These are phyloP conservation scores for Neodidymelliopsis sp. DNA, from an alignment of 2,329 filamentous ascomycete genomes.

Conservation along the genomic window DNA sequence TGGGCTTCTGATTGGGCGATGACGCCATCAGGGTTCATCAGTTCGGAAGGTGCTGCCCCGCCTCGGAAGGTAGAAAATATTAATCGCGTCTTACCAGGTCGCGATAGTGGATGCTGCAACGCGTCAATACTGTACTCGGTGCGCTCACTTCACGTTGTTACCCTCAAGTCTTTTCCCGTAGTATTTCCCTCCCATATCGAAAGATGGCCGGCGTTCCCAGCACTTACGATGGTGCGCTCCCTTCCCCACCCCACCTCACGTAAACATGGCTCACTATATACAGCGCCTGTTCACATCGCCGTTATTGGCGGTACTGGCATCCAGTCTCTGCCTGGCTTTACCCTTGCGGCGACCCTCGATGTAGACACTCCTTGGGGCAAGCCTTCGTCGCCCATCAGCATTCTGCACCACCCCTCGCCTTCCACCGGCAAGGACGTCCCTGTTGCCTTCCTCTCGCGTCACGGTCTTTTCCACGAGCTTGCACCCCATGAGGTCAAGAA, in stretches of 20 bases:
- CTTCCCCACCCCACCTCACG: not conserved
- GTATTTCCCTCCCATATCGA: conserved; percentile 36
- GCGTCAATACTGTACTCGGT: conserved; percentile 11
- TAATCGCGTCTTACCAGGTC: conserved; percentile 20
- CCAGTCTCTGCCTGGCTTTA: conserved; percentile 84
- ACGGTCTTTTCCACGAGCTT: conserved; percentile 86
- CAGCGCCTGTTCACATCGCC: conserved; percentile 59
- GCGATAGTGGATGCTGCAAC: conserved; percentile 28
- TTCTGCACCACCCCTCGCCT: conserved; percentile 84
- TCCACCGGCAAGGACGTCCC: conserved; percentile 67
- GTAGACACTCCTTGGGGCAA: conserved; percentile 86
- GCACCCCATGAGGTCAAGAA: conserved; percentile 95
- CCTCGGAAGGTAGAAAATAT: conserved; percentile 27
- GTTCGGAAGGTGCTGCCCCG: conserved; percentile 28
- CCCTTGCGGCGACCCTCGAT: conserved; percentile 79
- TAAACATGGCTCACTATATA: conserved; percentile 8
- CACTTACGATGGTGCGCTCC: conserved; percentile 41
- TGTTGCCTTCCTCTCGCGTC: conserved; percentile 91
- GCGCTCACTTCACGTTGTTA: not conserved
- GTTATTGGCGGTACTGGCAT: conserved; percentile 81
- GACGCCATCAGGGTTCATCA: conserved; percentile 34
- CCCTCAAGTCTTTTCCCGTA: conserved; percentile 11
- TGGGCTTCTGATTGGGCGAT: conserved; percentile 22
- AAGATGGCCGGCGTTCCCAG: conserved; percentile 46
- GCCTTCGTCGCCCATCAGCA: conserved; percentile 79